Evolutionary conservation across 768 basidiomycete species (phyloP), one percentile per base, ranked within the genome.

Genomic region (Pleurotus platypus): DNA sequence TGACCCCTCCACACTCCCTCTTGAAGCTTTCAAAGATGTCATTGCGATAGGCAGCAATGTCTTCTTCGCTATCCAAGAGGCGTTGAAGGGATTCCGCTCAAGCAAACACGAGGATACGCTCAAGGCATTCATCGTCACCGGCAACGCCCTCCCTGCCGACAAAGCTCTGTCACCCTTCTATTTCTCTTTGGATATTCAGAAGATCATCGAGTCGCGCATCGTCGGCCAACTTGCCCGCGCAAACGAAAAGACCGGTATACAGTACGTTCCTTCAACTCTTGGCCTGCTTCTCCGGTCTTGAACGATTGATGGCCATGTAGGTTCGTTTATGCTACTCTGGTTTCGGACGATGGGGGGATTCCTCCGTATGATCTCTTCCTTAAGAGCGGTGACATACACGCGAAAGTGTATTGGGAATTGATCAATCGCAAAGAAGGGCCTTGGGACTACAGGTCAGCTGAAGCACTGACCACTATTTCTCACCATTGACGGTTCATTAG

Each of bases 81-180:
- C 69, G 1, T 16, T 71, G 1, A 26, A 55, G 2, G 63, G 64
- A 13, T 70, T 71, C 63, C 63, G 66, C 22, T 53, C 63, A 27
- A 56, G 55, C 1, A 37, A 30, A 5, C 46, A 48, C 46, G 63
- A 62, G 20, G 58, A 62, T 8, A 56, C 64, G 11, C 63, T 66
- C 0, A 71, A 70, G 53, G 63, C 65, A 0, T 72, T 72, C 65
- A 70, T 72, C 57, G 63, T 63, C 6, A 72, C 69, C 0, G 69
- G 69, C 9, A 71, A 70, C 47, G 27, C 67, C 12, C 62, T 71
- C 15, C 68, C 70, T 6, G 67, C 66, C 48, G 26, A 55, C 9
- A 55, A 61, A 4, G 56, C 49, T 38, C 51, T 56, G 1, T 42
- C 58, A 3, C 39, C 59, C 1, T 16, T 38, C 8, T 66, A 46